These are phyloP conservation scores for Serendipita sp. DNA, from an alignment of 1,284 basidiomycete species.

Conservation along the genomic window DNA sequence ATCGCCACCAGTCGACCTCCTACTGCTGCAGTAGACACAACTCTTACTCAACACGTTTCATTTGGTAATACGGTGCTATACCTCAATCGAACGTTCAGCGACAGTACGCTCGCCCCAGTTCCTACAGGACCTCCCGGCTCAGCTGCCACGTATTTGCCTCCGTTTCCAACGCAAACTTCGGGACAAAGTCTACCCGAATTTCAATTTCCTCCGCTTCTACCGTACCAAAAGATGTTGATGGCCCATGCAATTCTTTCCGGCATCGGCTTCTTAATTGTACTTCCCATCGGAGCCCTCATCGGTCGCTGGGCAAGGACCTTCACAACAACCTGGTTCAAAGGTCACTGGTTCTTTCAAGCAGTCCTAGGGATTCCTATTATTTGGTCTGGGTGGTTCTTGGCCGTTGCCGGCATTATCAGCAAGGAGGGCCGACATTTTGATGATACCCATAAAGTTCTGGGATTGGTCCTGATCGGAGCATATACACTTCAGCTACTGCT, in stretches of 20 bases:
- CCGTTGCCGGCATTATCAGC: slow-evolving; percentile 32
- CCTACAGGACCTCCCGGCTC: slow-evolving; percentile 9
- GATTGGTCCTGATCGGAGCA: slow-evolving; percentile 44
- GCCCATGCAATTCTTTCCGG: slow-evolving; percentile 40
- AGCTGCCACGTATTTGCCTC: slow-evolving; percentile 8
- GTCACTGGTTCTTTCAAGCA: slow-evolving; percentile 37
- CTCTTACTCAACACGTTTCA: slow-evolving; percentile 30
- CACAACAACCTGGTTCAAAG: slow-evolving; percentile 39
- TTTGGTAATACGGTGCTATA: slow-evolving; percentile 27
- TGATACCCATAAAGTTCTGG: slow-evolving; percentile 42
- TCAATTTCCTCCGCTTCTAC: slow-evolving; percentile 20
- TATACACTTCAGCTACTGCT: slow-evolving; percentile 42
- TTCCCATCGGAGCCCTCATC: slow-evolving; percentile 44
- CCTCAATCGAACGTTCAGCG: slow-evolving; percentile 25
- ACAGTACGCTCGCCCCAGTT: slow-evolving; percentile 13
- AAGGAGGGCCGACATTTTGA: slow-evolving; percentile 28
- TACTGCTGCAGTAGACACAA: slow-evolving; percentile 25
- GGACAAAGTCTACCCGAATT: slow-evolving; percentile 11
- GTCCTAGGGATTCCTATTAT: slow-evolving; percentile 35
- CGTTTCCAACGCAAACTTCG: slow-evolving; percentile 11
- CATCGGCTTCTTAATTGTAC: slow-evolving; percentile 41
- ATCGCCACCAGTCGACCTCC: slow-evolving; percentile 30
- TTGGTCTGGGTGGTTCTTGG: slow-evolving; percentile 35
- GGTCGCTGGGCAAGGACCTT: slow-evolving; percentile 44
- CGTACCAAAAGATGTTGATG: slow-evolving; percentile 31